phyloP scores from a whole-genome alignment of 495 filamentous ascomycete species.

The Neurospora sp. region DNA sequence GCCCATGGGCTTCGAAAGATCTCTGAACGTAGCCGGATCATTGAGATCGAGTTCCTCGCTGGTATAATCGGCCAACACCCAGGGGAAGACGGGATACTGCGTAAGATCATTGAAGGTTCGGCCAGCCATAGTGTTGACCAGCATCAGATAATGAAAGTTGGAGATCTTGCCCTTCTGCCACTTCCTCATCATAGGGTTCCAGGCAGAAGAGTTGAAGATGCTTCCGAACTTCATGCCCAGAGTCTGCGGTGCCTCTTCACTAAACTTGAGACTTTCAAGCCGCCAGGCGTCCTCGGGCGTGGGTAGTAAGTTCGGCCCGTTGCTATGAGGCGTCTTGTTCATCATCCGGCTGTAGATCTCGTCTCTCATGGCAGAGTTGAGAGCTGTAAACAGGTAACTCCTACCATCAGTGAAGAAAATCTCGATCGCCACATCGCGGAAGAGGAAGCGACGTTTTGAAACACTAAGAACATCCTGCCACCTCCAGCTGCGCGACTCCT shows the following conservation, averaged over 20 bases:
- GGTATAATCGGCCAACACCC: slow-evolving; percentile 92
- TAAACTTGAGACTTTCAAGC: slow-evolving; percentile 70
- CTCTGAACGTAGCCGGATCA: slow-evolving; percentile 75
- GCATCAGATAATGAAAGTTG: slow-evolving; percentile 98
- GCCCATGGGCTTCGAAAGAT: slow-evolving; percentile 93
- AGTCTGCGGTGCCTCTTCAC: slow-evolving; percentile 70
- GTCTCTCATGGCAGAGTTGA: slow-evolving; percentile 61
- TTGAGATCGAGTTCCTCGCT: slow-evolving; percentile 87
- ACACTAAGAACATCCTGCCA: slow-evolving; percentile 93
- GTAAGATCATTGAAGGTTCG: slow-evolving; percentile 97
- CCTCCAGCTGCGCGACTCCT: slow-evolving; percentile 81
- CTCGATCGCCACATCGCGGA: slow-evolving; percentile 90
- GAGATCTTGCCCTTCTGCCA: slow-evolving; percentile 94
- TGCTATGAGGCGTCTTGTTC: slow-evolving; percentile 67
- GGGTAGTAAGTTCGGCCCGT: slow-evolving; percentile 33
- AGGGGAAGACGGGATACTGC: slow-evolving; percentile 96
- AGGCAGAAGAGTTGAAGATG: slow-evolving; percentile 68
- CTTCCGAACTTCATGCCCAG: slow-evolving; percentile 85
- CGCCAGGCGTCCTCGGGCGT: slow-evolving; percentile 72
- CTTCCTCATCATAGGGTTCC: slow-evolving; percentile 76
- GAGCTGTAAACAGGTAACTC: slow-evolving; percentile 83
- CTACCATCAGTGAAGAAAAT: slow-evolving; percentile 94
- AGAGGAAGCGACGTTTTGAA: slow-evolving; percentile 91
- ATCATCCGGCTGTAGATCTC: slow-evolving; percentile 65
- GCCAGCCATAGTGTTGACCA: slow-evolving; percentile 94